Base-by-base conservation (phyloP, 257 asterid species). In the Solanum bulbocastanum region DNA sequence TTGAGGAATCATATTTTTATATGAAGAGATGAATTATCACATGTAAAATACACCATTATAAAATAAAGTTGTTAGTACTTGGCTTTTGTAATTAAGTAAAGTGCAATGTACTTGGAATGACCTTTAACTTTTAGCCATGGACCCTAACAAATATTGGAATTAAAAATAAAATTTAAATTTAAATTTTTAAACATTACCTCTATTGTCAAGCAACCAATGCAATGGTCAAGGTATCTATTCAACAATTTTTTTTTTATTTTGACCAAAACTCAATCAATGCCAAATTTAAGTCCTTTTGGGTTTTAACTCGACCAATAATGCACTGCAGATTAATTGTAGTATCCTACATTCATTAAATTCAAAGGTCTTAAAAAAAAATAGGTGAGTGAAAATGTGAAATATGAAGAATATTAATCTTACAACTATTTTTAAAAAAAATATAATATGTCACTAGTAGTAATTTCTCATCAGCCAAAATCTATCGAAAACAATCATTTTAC, bases 161-260 rank as follows among this genome's bases (percentile, higher is more conserved):
- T 42, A 46, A 20, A 46, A 81, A 46, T 81, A 46, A 46, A 46
- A 44, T 42, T 79, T 12, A 76, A 79, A 32, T 35, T 30, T 30
- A 30, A 30, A 30, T 30, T n/a, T 22, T 73, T 15, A 1, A 23
- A 81, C 42, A 81, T 27, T 79, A 81, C 85, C 85, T 62, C 27
- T 27, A 81, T 46, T 81, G 30, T 81, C 85, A 81, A 81, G 68
- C 68, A 44, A 81, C 68, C 68, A 44, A 12, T 27, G 30, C 85
- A 46, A 81, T 81, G 85, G 68, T 81, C 85, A 81, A 81, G 85
- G 85, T 30, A 46, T 81, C 85, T 16, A 46, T 81, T 81, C 40
- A 81, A 66, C 73, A 66, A 66, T 44, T 44, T 81, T 81, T 6
- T 10, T 65, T 66, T 71, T 71, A 15, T 40, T 42, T 44, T 49